phyloP scores from a whole-genome alignment of 257 asterid species.

The Ballota nigra region DNA sequence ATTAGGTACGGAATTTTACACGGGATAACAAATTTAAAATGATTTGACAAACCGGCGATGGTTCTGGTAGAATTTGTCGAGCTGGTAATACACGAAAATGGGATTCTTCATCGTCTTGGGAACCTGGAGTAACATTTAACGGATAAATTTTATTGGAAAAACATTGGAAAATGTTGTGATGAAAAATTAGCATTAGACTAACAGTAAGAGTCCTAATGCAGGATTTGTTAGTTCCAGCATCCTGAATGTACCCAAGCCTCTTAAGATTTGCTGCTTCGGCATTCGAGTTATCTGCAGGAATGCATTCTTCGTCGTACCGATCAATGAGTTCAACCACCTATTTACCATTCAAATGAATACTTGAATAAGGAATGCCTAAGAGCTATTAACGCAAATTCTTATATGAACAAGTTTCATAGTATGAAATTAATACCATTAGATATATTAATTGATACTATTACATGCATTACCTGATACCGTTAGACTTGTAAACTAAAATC shows the following conservation, averaged over 20 bases:
- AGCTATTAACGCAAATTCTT: too few relatives aligned
- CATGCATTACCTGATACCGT: too few relatives aligned
- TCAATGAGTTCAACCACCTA: slow-evolving; percentile 80
- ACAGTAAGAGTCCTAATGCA: slow-evolving; percentile 54
- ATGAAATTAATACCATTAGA: too few relatives aligned
- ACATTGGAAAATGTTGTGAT: neutral
- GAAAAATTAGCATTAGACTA: slow-evolving; percentile 20
- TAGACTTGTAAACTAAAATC: too few relatives aligned
- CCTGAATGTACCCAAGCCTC: slow-evolving; percentile 51
- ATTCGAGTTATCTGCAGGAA: slow-evolving; percentile 33
- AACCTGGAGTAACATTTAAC: slow-evolving; percentile 37
- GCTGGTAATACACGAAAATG: slow-evolving; percentile 74
- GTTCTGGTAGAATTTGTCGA: slow-evolving; percentile 77
- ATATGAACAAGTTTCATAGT: too few relatives aligned
- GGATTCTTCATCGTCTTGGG: slow-evolving; percentile 81
- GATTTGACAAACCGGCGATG: slow-evolving; percentile 73
- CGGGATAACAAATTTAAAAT: too few relatives aligned
- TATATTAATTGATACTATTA: too few relatives aligned
- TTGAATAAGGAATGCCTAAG: too few relatives aligned
- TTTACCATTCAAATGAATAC: slow-evolving; percentile 5
- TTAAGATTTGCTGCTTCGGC: slow-evolving; percentile 32
- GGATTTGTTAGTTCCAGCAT: slow-evolving; percentile 44
- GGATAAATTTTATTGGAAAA: neutral
- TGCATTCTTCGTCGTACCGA: slow-evolving; percentile 69
- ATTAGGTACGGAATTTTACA: too few relatives aligned